Percentiles rank a stretch among this genome's conserved stretches.
Evolutionary conservation across 2,329 filamentous ascomycete genomes (phyloP).

Genomic region (Aspergillus pseudoglaucus): DNA sequence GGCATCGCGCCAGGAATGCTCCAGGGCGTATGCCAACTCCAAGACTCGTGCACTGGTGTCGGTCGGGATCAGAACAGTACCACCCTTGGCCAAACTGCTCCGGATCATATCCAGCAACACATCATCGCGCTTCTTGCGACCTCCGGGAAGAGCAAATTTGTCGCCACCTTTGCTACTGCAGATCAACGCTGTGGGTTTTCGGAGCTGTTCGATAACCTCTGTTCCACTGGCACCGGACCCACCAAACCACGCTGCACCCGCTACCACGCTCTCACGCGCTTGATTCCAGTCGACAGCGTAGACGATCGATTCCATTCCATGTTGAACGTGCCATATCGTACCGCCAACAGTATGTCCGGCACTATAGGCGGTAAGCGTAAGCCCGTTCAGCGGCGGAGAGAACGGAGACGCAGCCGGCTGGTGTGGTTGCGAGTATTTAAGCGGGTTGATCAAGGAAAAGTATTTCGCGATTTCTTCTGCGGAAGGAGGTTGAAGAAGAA

Average conservation of each 20-base stretch:
- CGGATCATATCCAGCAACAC: conserved; percentile 73
- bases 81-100: conserved; percentile 72
- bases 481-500: conserved; percentile 64
- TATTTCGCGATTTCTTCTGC: conserved; percentile 85
- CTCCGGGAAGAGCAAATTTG: conserved; percentile 61
- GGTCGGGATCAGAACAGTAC: conserved; percentile 86
- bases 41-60: conserved; percentile 93
- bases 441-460: conserved; percentile 80
- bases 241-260: conserved; percentile 88
- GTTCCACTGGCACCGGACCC: conserved; percentile 72
- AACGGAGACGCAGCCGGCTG: conserved; percentile 81
- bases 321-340: conserved; percentile 98
- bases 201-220: conserved; percentile 87
- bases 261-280: conserved; percentile 88
- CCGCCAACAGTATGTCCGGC: conserved; percentile 92
- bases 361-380: conserved; percentile 95
- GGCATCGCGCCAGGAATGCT: conserved; percentile 78
- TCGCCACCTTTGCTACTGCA: conserved; percentile 82
- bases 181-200: conserved; percentile 86
- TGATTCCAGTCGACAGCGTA: conserved; percentile 99
- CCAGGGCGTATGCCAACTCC: conserved; percentile 84
- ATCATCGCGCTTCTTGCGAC: conserved; percentile 76
- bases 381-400: conserved; percentile 78
- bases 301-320: conserved; percentile 92
- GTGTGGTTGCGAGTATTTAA: conserved; percentile 96